A percentile compares a stretch with the other conserved stretches of the same genome.
Evolutionary conservation across 441 rosid genomes (phyloP).

Genomic region (Gossypium gossypioides): DNA sequence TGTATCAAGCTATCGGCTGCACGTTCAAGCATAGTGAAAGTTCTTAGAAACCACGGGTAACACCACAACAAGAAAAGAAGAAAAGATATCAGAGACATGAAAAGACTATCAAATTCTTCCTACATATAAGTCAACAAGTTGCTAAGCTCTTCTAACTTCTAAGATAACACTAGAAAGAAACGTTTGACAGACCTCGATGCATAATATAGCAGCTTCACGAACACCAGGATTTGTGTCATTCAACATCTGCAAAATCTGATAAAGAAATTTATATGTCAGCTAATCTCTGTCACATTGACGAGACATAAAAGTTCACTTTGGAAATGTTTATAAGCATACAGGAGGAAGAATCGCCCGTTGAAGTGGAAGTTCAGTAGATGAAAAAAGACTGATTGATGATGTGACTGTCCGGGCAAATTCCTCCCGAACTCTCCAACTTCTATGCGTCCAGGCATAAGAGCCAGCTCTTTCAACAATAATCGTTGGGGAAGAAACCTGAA

Average conservation of each 20-base stretch:
- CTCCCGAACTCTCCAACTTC: conserved; percentile 88
- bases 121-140: background rate
- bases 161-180: background rate
- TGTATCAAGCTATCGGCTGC: background rate
- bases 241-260: conserved; percentile 85
- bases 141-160: background rate
- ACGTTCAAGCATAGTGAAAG: conserved; percentile 28
- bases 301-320: background rate
- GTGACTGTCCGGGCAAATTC: conserved; percentile 97
- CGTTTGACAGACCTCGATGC: conserved; percentile 68
- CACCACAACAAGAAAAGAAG: background rate
- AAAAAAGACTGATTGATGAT: conserved; percentile 82
- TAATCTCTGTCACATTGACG: background rate
- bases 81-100: background rate
- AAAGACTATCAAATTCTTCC: background rate
- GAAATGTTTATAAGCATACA: conserved; percentile 34
- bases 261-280: background rate
- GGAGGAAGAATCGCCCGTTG: conserved; percentile 94
- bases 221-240: conserved; percentile 79
- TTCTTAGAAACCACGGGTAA: background rate
- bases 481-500: conserved; percentile 94
- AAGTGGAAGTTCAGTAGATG: conserved; percentile 91
- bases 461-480: conserved; percentile 98
- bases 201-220: conserved; percentile 80
- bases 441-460: conserved; percentile 88